Percentiles rank a stretch among this genome's conserved stretches.
These are phyloP conservation scores for Geranium brycei DNA, from an alignment of 345 rosid genomes.

Conservation along the genomic window DNA sequence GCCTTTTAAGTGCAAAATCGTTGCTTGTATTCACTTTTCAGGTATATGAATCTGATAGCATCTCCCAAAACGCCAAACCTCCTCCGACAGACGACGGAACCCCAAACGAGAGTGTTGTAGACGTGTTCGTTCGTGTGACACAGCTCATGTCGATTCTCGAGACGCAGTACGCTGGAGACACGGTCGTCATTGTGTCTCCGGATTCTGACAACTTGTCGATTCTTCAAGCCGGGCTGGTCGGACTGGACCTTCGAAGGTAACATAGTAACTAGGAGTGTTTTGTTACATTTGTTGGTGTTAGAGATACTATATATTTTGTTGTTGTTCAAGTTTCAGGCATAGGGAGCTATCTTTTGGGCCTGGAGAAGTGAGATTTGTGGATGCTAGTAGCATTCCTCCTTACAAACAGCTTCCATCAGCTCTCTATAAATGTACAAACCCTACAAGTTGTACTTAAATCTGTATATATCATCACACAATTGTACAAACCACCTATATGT, in stretches of 20 bases:
- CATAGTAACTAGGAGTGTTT: no score
- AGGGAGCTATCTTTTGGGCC: slow-evolving; percentile 58
- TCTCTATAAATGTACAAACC: slow-evolving; percentile 65
- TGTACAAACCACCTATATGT: no score
- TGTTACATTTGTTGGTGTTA: no score
- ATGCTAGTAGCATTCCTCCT: slow-evolving; percentile 51
- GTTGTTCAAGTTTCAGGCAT: slow-evolving; percentile 36
- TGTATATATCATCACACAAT: not conserved
- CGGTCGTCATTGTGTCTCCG: slow-evolving; percentile 61
- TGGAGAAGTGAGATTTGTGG: slow-evolving; percentile 73
- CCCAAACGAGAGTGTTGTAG: slow-evolving; percentile 80
- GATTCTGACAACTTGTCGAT: slow-evolving; percentile 84
- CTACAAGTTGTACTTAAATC: slow-evolving; percentile 54
- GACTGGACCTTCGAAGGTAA: slow-evolving; percentile 79
- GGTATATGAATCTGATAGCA: slow-evolving; percentile 72
- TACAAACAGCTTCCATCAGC: slow-evolving; percentile 85
- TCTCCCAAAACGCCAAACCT: slow-evolving; percentile 68
- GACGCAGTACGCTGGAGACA: slow-evolving; percentile 78
- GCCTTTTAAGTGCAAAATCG: no score
- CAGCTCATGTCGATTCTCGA: slow-evolving; percentile 93
- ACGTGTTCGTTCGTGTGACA: slow-evolving; percentile 82
- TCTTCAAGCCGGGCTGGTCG: slow-evolving; percentile 70
- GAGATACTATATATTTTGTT: no score
- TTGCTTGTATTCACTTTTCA: slow-evolving; percentile 23
- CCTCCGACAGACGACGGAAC: slow-evolving; percentile 87